Conservation (phyloP, 2,329 filamentous ascomycete species). For the Sarocladiaceae sp. region DNA sequence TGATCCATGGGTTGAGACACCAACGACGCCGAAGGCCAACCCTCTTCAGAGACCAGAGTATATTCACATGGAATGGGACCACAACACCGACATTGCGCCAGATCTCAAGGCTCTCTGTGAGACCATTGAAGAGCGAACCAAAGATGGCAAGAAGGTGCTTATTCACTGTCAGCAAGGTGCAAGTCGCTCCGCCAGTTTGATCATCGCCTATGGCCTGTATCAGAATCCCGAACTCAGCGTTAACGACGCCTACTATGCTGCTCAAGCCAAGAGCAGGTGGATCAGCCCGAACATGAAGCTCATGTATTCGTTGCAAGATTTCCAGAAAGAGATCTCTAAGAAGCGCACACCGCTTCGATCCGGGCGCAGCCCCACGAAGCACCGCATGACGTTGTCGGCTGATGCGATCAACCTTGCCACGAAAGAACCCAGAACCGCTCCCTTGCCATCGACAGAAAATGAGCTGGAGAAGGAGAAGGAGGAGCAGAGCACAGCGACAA, state of each 20-base stretch:
- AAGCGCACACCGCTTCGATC: constrained; percentile 44
- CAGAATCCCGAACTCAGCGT: constrained; percentile 70
- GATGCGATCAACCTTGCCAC: constrained; percentile 47
- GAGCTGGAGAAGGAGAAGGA: constrained; percentile 42
- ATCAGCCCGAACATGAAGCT: constrained; percentile 89
- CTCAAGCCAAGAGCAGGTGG: constrained; percentile 77
- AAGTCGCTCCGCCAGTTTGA: constrained; percentile 76
- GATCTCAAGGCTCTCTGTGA: constrained; percentile 72
- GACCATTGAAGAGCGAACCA: constrained; percentile 65
- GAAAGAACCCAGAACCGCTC: constrained; percentile 55
- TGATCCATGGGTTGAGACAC: constrained; percentile 34
- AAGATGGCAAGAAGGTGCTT: constrained; percentile 69
- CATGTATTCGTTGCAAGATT: constrained; percentile 84
- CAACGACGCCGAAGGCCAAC: constrained; percentile 30
- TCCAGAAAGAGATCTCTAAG: constrained; percentile 57
- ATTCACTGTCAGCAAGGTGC: constrained; percentile 84
- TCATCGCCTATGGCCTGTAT: constrained; percentile 80
- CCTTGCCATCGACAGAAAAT: constrained; percentile 34
- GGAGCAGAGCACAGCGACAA: constrained; percentile 22
- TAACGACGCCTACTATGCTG: constrained; percentile 76
- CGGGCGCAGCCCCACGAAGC: constrained; percentile 52
- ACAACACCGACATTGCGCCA: constrained; percentile 77
- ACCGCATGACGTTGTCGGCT: constrained; percentile 53
- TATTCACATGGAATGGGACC: constrained; percentile 82
- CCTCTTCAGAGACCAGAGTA: constrained; percentile 60